Evolutionary conservation across 345 rosid species (phyloP).

Genomic region (Carallia brachiata): DNA sequence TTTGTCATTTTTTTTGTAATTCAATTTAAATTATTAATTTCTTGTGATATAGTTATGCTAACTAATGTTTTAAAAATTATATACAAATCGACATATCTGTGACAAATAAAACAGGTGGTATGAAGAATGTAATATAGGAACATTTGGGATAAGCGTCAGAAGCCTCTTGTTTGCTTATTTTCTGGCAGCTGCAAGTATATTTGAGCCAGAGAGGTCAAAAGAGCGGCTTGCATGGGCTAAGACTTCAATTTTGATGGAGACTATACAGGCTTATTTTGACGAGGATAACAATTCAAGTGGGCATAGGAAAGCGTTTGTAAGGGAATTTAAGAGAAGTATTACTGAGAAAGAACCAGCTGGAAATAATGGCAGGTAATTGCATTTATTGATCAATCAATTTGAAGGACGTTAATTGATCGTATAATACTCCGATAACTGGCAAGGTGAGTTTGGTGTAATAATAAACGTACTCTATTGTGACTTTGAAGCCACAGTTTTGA

Average conservation of each 20-base stretch:
- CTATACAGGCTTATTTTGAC: constrained; percentile 39
- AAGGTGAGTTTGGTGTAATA: too few species aligned
- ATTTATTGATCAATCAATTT: too few species aligned
- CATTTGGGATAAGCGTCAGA: constrained; percentile 44
- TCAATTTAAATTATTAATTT: too few species aligned
- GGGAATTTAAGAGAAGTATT: constrained; percentile 28
- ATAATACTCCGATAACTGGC: too few species aligned
- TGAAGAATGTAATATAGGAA: constrained; percentile 23
- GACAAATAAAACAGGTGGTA: constrained; percentile 57
- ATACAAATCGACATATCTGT: too few species aligned
- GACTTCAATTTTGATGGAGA: constrained; percentile 49
- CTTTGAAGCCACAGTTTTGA: too few species aligned
- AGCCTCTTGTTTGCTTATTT: constrained; percentile 46
- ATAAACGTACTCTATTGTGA: too few species aligned
- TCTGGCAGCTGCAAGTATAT: constrained; percentile 69
- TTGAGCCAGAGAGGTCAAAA: constrained; percentile 62
- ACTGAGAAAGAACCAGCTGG: too few species aligned
- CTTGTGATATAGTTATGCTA: too few species aligned
- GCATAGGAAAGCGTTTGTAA: constrained; percentile 44
- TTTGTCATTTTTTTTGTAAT: too few species aligned
- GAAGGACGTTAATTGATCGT: too few species aligned
- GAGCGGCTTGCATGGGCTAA: constrained; percentile 87
- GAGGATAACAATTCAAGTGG: constrained; percentile 20
- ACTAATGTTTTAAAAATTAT: neutral
- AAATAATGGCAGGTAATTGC: too few species aligned